A percentile compares a stretch with the other conserved stretches of the same genome.
Conservation (phyloP, 352 stramenopile genomes). For the Phytophthora chlamydospora region DNA sequence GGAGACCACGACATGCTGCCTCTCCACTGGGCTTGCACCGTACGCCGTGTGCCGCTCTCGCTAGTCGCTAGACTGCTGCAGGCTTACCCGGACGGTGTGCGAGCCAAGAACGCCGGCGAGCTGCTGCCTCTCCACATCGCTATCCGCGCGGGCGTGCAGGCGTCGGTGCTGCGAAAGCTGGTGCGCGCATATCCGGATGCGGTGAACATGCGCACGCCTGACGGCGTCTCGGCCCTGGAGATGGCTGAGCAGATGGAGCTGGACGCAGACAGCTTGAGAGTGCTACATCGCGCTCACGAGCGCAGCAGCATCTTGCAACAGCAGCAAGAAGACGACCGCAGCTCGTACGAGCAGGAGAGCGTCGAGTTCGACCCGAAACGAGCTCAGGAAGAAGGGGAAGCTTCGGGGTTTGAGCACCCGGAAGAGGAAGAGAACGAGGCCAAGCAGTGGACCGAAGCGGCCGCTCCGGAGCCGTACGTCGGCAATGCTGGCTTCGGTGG, state of each 20-base stretch:
- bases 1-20: conserved; percentile 88
- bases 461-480: conserved; percentile 27
- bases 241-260: conserved; percentile 57
- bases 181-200: conserved; percentile 60
- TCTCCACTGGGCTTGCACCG: conserved; percentile 83
- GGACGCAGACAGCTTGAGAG: conserved; percentile 47
- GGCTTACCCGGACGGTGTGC: conserved; percentile 64
- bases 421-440: conserved; percentile 24
- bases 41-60: conserved; percentile 61
- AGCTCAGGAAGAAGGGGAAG: conserved; percentile 41
- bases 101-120: conserved; percentile 64
- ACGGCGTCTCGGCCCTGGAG: conserved; percentile 56
- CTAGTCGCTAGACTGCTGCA: conserved; percentile 66
- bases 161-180: conserved; percentile 58
- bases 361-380: conserved; percentile 14
- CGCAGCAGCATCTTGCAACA: conserved; percentile 22
- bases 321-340: conserved; percentile 19
- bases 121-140: conserved; percentile 83
- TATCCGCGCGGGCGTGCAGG: conserved; percentile 58
- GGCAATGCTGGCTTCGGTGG: conserved; percentile 27
- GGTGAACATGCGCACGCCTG: conserved; percentile 49
- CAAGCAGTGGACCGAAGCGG: conserved; percentile 22
- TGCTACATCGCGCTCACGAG: conserved; percentile 44
- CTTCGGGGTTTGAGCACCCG: conserved; percentile 18
- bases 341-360: conserved; percentile 26